phyloP scores from a whole-genome alignment of 129 eudicot genomes.

The Saussurea involucrata region DNA sequence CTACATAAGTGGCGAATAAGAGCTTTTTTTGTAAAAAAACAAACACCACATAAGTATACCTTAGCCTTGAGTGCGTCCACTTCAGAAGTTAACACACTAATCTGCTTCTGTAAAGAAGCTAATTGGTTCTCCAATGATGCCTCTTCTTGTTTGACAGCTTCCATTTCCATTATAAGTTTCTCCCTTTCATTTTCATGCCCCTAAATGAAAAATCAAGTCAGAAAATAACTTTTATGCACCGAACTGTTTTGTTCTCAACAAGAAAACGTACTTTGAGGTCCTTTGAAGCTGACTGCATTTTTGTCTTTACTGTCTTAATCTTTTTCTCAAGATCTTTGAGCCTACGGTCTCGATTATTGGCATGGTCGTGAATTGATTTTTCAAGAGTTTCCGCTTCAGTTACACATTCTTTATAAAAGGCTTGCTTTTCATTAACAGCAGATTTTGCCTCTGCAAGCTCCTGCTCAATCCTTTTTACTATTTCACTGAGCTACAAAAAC shows the following conservation, averaged over 20 bases:
- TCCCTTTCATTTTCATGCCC: conserved; percentile 84
- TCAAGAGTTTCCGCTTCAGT: conserved; percentile 66
- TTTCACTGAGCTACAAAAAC: conserved; percentile 64
- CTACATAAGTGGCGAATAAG: too few species aligned
- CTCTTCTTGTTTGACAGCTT: conserved; percentile 72
- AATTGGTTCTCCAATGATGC: conserved; percentile 65
- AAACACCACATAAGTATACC: too few species aligned
- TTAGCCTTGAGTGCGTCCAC: conserved; percentile 60
- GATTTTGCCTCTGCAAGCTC: conserved; percentile 83
- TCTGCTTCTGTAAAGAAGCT: conserved; percentile 57
- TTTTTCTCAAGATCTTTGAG: conserved; percentile 81
- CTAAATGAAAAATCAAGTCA: conserved; percentile 30
- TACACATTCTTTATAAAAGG: conserved; percentile 44
- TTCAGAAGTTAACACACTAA: conserved; percentile 49
- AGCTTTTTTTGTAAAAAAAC: too few species aligned
- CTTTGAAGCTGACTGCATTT: conserved; percentile 80
- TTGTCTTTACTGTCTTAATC: conserved; percentile 65
- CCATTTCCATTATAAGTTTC: conserved; percentile 90
- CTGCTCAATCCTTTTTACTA: conserved; percentile 69
- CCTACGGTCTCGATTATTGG: conserved; percentile 64
- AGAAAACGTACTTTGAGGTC: conserved; percentile 64
- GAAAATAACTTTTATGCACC: not conserved
- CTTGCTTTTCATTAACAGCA: conserved; percentile 59
- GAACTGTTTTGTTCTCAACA: not conserved
- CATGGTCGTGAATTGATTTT: conserved; percentile 72